Conservation (phyloP, 2,329 filamentous ascomycete species). For the Colletotrichum tropicicola region DNA sequence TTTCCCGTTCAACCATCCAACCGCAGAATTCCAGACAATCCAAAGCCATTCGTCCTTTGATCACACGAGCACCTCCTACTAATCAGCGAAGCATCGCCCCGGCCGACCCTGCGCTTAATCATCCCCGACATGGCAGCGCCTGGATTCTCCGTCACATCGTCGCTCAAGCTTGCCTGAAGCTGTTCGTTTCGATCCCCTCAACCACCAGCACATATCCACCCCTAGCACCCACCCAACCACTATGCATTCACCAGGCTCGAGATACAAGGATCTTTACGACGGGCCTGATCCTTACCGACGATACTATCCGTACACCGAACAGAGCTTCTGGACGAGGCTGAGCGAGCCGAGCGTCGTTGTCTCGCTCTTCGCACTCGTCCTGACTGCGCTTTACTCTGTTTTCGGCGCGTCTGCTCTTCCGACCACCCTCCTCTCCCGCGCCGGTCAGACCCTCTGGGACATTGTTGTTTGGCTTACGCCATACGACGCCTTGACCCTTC, state of each 20-base stretch:
- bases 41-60: conserved; percentile 9
- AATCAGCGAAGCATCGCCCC: conserved; percentile 22
- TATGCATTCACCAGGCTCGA: conserved; percentile 29
- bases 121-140: conserved; percentile 24
- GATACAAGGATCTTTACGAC: conserved; percentile 22
- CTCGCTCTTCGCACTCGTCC: conserved; percentile 41
- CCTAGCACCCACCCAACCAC: background rate
- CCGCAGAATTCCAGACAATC: conserved; percentile 17
- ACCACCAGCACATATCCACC: background rate
- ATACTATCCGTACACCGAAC: background rate
- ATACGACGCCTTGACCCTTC: conserved; percentile 61
- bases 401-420: conserved; percentile 44
- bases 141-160: conserved; percentile 1
- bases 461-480: conserved; percentile 65
- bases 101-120: background rate
- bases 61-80: conserved; percentile 16
- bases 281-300: conserved; percentile 25
- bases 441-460: conserved; percentile 66
- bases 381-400: conserved; percentile 44
- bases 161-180: conserved; percentile 27
- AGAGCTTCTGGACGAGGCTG: conserved; percentile 40
- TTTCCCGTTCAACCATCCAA: conserved; percentile 1
- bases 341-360: conserved; percentile 46
- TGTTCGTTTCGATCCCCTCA: conserved; percentile 1
- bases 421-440: conserved; percentile 36